Evolutionary conservation across 2,329 filamentous ascomycete genomes (phyloP).

Genomic region (Zymoseptoria tritici): DNA sequence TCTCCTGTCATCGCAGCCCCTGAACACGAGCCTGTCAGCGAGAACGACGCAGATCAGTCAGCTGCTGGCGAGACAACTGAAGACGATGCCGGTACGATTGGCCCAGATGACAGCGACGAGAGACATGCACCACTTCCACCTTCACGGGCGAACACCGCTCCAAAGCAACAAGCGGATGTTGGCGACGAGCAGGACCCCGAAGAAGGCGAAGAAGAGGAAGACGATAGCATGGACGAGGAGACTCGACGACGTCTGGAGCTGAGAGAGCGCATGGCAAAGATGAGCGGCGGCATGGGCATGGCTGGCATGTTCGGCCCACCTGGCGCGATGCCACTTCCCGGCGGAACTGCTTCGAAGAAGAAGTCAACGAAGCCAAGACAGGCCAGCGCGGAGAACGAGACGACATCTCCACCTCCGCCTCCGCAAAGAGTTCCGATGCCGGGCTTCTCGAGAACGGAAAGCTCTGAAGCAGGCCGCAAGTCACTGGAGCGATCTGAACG

Average conservation of each 20-base stretch:
- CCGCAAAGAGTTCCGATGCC: slow-evolving; percentile 39
- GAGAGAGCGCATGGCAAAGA: slow-evolving; percentile 92
- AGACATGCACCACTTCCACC: slow-evolving; percentile 38
- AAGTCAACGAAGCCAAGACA: slow-evolving; percentile 36
- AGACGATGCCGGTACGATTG: slow-evolving; percentile 54
- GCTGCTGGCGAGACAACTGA: slow-evolving; percentile 55
- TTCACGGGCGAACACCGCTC: slow-evolving; percentile 32
- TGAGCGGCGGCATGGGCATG: slow-evolving; percentile 97
- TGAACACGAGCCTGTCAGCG: slow-evolving; percentile 49
- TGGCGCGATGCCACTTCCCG: slow-evolving; percentile 57
- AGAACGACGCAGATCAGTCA: slow-evolving; percentile 61
- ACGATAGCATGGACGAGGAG: slow-evolving; percentile 83
- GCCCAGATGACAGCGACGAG: slow-evolving; percentile 69
- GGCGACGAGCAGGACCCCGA: slow-evolving; percentile 44
- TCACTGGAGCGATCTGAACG: slow-evolving; percentile 42
- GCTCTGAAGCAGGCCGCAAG: slow-evolving; percentile 40
- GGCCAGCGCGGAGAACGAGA: slow-evolving; percentile 30
- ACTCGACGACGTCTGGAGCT: slow-evolving; percentile 77
- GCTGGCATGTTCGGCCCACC: slow-evolving; percentile 81
- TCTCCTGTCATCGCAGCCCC: slow-evolving; percentile 30
- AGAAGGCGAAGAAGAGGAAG: slow-evolving; percentile 61
- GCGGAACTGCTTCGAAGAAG: slow-evolving; percentile 42
- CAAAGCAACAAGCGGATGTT: slow-evolving; percentile 37
- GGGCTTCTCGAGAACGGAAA: slow-evolving; percentile 56
- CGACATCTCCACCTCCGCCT: slow-evolving; percentile 11